A percentile compares a stretch with the other conserved stretches of the same genome.
These are phyloP conservation scores for Auricularia sp. DNA, from an alignment of 768 basidiomycete genomes.

Conservation along the genomic window DNA sequence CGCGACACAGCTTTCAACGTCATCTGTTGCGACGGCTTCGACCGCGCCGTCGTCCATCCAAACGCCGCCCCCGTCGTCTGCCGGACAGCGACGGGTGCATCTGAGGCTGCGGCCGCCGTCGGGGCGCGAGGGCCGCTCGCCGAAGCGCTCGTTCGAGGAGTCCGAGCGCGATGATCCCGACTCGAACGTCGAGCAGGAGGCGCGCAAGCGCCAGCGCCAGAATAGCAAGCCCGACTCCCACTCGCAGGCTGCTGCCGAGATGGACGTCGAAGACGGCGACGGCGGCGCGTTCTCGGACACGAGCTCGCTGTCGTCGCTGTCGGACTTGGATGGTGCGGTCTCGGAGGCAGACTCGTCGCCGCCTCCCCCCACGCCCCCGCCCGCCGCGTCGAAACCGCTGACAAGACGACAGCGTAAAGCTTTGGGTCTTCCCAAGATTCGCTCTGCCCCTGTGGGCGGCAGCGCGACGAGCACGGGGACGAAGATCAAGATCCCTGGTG, in stretches of 20 bases:
- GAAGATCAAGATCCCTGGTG: conserved; percentile 54
- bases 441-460: conserved; percentile 21
- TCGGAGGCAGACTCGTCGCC: conserved; percentile 27
- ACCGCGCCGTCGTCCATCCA: not conserved
- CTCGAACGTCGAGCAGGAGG: conserved; percentile 13
- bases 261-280: conserved; percentile 15
- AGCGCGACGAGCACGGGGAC: conserved; percentile 36
- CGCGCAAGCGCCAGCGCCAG: not conserved
- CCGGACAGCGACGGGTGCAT: conserved; percentile 1
- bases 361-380: conserved; percentile 22
- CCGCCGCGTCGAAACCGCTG: conserved; percentile 18
- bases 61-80: not conserved
- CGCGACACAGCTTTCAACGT: not conserved
- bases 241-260: conserved; percentile 13
- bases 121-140: conserved; percentile 31
- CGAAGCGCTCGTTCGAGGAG: conserved; percentile 53
- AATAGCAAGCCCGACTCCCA: too few relatives aligned
- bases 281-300: conserved; percentile 15
- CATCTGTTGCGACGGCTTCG: not conserved
- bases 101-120: conserved; percentile 14
- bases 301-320: conserved; percentile 26
- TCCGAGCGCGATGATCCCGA: conserved; percentile 28
- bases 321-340: conserved; percentile 20
- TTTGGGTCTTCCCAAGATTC: conserved; percentile 54
- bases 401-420: conserved; percentile 61